Evolutionary conservation across 2,329 filamentous ascomycete species (phyloP), one percentile per base, ranked within the genome.

Genomic region (Aotearoamyces nothofagi): DNA sequence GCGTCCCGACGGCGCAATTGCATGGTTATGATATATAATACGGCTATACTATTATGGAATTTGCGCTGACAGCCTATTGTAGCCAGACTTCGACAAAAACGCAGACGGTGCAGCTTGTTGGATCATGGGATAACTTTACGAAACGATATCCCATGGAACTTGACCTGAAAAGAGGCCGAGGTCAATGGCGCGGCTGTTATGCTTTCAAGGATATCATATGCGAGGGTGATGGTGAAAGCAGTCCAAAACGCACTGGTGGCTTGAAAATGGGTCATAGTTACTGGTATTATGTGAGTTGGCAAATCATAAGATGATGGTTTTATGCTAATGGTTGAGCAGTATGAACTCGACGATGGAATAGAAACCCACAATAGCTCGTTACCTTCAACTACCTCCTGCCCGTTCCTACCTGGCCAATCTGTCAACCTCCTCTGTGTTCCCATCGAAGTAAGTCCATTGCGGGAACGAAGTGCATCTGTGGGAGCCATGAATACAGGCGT

Each of bases 101-200:
- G 37, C 63, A 65, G 38, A 77, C 76, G 24, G 80, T 94, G 40
- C 73, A 80, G 47, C 66, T 94, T 25, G 64, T 90, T 43, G 87
- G 87, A 37, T 93, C 84, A 38, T 96, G 87, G 87, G 86, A 94
- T 58, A 93, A 93, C 58, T 94, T 94, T 56, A 62, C 66, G 35
- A 72, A 67, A 46, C 61, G 71, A 27, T 87, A 93, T 60, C 61
- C 60, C 25, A 84, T 96, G 74, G 72, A 87, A 50, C 70, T 74
- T 43, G 87, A 96, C 55, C 58, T 57, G 38, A 72, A 78, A 48
- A 72, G 78, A 42, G 78, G 81, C 40, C 63, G 63, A 33, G 72
- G 74, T 37, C 72, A 82, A 52, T 94, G 84, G 84, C 74, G 75
- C 46, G 87, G 84, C 24, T 92, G 83, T 51, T 80, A 90, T 57